A percentile compares a stretch with the other conserved stretches of the same genome.
Conservation (phyloP, 2,329 filamentous ascomycete genomes). For the Nigrograna mackinnonii region DNA sequence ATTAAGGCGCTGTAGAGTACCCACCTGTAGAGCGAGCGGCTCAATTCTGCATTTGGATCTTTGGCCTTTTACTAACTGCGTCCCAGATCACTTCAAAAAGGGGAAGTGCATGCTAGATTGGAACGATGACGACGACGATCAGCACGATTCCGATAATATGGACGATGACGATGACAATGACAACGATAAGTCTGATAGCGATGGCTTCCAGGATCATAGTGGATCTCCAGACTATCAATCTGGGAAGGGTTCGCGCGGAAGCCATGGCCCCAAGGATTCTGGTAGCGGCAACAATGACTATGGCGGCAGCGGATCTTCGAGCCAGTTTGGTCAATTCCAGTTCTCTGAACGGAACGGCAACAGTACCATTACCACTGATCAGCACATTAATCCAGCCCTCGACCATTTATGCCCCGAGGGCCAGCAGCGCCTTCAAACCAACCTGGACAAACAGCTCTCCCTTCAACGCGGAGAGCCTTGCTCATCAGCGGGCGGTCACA, state of each 20-base stretch:
- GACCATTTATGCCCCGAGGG: too few relatives aligned
- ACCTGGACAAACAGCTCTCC: too few relatives aligned
- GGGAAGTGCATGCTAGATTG: constrained; percentile 44
- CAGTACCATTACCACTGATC: too few relatives aligned
- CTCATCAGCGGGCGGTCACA: constrained; percentile 25
- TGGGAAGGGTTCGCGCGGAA: constrained; percentile 20
- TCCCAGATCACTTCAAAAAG: constrained; percentile 38
- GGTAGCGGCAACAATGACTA: constrained; percentile 17
- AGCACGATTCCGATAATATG: constrained; percentile 20
- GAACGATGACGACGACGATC: constrained; percentile 26
- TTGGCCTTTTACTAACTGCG: too few relatives aligned
- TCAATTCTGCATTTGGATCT: too few relatives aligned
- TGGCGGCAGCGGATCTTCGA: constrained; percentile 14
- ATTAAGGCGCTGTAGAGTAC: too few relatives aligned
- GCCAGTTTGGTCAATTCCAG: constrained; percentile 37
- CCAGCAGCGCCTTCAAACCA: not conserved
- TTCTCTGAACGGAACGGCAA: constrained; percentile 18
- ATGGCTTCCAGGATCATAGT: constrained; percentile 21
- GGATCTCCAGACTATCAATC: constrained; percentile 23
- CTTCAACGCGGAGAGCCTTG: too few relatives aligned
- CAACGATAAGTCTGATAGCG: constrained; percentile 25
- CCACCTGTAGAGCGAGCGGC: too few relatives aligned
- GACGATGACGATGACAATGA: constrained; percentile 4
- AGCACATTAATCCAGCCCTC: too few relatives aligned
- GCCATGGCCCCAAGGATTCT: constrained; percentile 16